Base-by-base conservation (phyloP, 2,329 filamentous ascomycete genomes). In the Epichloe amarillans region DNA sequence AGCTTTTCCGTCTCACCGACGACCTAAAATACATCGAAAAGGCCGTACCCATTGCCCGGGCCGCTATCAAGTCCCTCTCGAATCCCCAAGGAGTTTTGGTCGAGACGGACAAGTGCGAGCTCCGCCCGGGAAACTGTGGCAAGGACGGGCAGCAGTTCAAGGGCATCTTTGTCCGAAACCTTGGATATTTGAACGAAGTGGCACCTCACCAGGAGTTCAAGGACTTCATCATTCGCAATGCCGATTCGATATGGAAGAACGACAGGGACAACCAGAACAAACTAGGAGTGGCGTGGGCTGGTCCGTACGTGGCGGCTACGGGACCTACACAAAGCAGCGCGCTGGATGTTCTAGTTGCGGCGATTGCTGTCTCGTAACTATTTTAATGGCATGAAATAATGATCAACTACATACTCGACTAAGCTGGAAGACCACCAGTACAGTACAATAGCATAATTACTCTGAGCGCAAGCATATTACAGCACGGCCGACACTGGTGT, bases 111-210 rank as follows among this genome's bases (percentile, higher is more conserved):
- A 56, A 62, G 37, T 69, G 67, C 51, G 66, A 69, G 53, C 58
- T 61, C 17, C 52, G 56, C 14, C 47, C 55, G 8, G 62, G 62
- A 40, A 56, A 68, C 55, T 77, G 72, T 50, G 70, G 68, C 11
- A 62, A 59, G 17, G 75, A 82, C 53, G 75, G 71, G 1, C 72
- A 77, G 36, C 80, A 85, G 59, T 88, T 88, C 73, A 88, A 88
- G 64, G 84, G 84, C 3, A 71, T 87, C 37, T 86, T 87, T 55
- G 72, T 78, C 15, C 74, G 82, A 19, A 85, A 85, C 59, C 66
- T 88, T 19, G 71, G 73, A 36, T 74, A 76, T 50, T 64, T 88
- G 36, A 70, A 83, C 21, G 59, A 66, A 1, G 74, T 65, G 3
- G 72, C 72, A 1, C 75, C 76, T 0, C 66, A 75, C 38, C 62